phyloP scores from a whole-genome alignment of 768 basidiomycete species.

The Strobilomyces dryophilus region DNA sequence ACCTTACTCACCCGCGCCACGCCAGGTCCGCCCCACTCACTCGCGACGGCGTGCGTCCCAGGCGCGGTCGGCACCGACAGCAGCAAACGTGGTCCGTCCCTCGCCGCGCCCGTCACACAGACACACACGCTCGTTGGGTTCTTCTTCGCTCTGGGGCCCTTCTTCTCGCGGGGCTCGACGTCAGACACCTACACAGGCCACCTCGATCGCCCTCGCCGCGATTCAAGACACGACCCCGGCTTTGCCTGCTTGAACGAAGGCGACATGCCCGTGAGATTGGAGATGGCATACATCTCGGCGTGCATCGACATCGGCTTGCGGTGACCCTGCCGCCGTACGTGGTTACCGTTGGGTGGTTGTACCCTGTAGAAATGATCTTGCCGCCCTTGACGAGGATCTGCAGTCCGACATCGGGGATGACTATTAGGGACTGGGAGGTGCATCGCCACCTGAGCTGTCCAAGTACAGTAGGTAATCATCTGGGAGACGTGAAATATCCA shows the following conservation, averaged over 20 bases:
- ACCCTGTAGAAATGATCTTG: not conserved
- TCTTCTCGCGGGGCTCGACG: not conserved
- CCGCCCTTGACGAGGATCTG: slow-evolving; percentile 2
- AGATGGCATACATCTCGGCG: slow-evolving; percentile 5
- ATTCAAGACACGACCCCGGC: not conserved
- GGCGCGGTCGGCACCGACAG: not conserved
- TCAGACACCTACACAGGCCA: not conserved
- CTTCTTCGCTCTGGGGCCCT: not conserved
- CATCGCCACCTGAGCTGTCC: no score
- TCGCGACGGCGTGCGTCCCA: slow-evolving; percentile 1
- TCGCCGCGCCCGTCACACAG: not conserved
- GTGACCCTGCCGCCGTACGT: not conserved
- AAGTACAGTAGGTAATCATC: not conserved
- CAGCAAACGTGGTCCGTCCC: not conserved
- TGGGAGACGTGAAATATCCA: not conserved
- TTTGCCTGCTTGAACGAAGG: not conserved
- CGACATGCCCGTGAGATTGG: not conserved
- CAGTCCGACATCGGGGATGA: no score
- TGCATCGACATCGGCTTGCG: slow-evolving; percentile 3
- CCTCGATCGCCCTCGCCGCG: not conserved
- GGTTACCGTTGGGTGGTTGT: slow-evolving; percentile 3
- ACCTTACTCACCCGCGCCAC: not conserved
- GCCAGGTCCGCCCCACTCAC: not conserved
- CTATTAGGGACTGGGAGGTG: no score
- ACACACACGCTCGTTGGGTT: not conserved